Evolutionary conservation across 768 basidiomycete species (phyloP).

Genomic region (Gloeostereum incarnatum): DNA sequence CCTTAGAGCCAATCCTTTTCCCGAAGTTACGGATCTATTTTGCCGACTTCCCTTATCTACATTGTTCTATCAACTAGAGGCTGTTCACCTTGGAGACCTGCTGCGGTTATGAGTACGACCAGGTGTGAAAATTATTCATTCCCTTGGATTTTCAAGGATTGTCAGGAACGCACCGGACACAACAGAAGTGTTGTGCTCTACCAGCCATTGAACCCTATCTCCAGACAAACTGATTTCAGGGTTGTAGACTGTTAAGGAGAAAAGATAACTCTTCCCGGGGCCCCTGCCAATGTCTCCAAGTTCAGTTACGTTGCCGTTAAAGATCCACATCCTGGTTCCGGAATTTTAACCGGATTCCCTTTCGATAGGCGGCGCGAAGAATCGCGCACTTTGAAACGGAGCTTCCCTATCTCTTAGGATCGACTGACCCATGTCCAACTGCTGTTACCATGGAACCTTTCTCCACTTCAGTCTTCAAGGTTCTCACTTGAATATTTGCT

Average conservation of each 20-base stretch:
- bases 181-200: conserved; percentile 64
- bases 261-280: conserved; percentile 76
- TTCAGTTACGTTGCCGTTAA: conserved; percentile 65
- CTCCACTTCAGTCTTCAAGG: conserved; percentile 85
- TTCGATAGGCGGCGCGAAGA: conserved; percentile 61
- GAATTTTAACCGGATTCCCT: conserved; percentile 76
- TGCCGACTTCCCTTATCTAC: conserved; percentile 75
- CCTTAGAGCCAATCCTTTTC: conserved; percentile 71
- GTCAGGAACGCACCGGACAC: conserved; percentile 65
- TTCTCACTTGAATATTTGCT: conserved; percentile 84
- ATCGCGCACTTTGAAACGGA: conserved; percentile 62
- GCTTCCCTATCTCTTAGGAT: conserved; percentile 14
- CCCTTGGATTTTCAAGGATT: conserved; percentile 71
- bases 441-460: conserved; percentile 84
- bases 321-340: conserved; percentile 66
- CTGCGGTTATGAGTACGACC: conserved; percentile 74
- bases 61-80: conserved; percentile 76
- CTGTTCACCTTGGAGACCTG: conserved; percentile 78
- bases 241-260: conserved; percentile 67
- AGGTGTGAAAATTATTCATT: conserved; percentile 60
- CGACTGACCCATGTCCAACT: conserved; percentile 83
- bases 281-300: conserved; percentile 53
- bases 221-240: conserved; percentile 69
- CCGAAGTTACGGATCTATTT: conserved; percentile 73
- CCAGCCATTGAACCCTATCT: conserved; percentile 66